A percentile compares a stretch with the other conserved stretches of the same genome.
These are phyloP conservation scores for Mesembryanthemum crystallinum DNA, from an alignment of 148 eudicot species.

Conservation along the genomic window DNA sequence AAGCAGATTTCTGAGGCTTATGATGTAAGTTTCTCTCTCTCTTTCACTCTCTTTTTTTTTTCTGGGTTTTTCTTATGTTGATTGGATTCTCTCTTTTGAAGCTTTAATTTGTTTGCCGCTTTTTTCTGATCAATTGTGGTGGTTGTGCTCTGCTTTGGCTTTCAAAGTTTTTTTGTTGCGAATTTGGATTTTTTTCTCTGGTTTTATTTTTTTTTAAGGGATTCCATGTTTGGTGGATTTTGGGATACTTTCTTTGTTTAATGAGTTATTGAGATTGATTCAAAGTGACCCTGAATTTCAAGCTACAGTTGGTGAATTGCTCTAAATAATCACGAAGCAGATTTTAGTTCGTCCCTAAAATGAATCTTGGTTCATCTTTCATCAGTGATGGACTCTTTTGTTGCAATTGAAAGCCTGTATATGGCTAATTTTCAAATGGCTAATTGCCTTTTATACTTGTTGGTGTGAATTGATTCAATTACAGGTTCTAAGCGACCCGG, in stretches of 20 bases:
- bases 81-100: background rate
- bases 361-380: background rate
- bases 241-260: background rate
- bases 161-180: background rate
- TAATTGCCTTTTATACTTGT: background rate
- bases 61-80: background rate
- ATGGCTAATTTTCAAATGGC: background rate
- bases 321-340: too few relatives aligned
- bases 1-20: constrained; percentile 73
- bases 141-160: background rate
- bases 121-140: background rate
- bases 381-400: too few relatives aligned
- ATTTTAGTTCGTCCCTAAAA: background rate
- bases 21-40: constrained; percentile 36
- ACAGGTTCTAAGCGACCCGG: constrained; percentile 75
- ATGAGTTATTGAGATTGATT: background rate
- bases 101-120: too few relatives aligned
- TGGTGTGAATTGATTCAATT: constrained; percentile 8
- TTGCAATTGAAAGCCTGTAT: too few relatives aligned
- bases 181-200: background rate
- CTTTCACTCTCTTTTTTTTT: background rate
- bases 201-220: background rate
- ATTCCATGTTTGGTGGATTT: background rate
- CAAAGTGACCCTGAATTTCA: too few relatives aligned
- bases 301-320: too few relatives aligned